Base-by-base conservation (phyloP, 768 basidiomycete species). In the Lactarius pseudohatsudake region DNA sequence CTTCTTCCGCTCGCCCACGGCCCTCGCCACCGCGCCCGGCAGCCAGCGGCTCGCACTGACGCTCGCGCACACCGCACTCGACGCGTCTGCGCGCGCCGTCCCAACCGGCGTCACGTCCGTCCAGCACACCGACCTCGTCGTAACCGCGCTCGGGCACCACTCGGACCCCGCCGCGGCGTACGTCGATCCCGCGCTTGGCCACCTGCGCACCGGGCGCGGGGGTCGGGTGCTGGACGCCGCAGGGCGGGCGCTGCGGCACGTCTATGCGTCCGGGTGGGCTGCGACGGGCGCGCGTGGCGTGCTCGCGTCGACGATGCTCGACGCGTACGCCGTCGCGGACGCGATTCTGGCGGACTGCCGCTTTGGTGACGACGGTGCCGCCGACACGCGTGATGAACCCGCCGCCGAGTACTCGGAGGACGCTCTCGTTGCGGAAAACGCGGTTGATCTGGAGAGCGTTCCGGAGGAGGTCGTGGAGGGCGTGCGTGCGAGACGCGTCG, bases 191-290 rank as follows among this genome's bases (percentile, higher is more conserved):
- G 72, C 76, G 2, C 74, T 85, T 4, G 77, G 82, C 5, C 87
- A 86, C 70, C 77, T 91, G 16, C 83, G 85, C n/a, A 83, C 83
- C 1, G 68, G 76, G 2, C 75, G 76, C 8, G 85, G 76, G 8
- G 84, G 85, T 3, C 81, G 86, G 13, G 77, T 91, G 8, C 72
- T 84, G 36, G 78, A 79, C 16, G 70, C 75, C 3, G 70, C 69
- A 4, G 74, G 77, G 13, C 71, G 72, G 1, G 64, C 75, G n/a
- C 70, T 88, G 50, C 81, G 80, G 45, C 85, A 85, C 64, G 80
- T 95, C n/a, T 99, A 97, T 74, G 90, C 92, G 1, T 89, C 92
- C 1, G 96, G 96, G 11, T 99, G 96, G 96, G 89, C 93, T 2
- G 89, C 93, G 2, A 87, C 85, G 3, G 96, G 96, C 40, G 94